phyloP scores from a whole-genome alignment of 208 protist species.

The Wallacemonas collosoma region DNA sequence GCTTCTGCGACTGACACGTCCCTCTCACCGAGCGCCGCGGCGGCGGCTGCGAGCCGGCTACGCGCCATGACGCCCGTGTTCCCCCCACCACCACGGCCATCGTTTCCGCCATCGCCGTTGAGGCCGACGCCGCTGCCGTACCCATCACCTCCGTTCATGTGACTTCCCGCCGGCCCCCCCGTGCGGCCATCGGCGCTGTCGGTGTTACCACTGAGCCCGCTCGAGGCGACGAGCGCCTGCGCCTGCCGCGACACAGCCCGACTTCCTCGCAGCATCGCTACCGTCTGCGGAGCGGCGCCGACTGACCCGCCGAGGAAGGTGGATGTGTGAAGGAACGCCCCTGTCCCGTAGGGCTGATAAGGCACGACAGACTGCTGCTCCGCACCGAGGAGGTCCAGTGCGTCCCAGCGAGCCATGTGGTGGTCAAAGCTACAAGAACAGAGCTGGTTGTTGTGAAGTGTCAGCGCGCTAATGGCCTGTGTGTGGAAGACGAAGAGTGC shows the following conservation, averaged over 20 bases:
- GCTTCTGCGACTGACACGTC: slow-evolving; percentile 29
- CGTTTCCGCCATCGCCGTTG: neutral
- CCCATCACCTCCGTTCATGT: neutral
- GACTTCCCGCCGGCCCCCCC: too few relatives aligned
- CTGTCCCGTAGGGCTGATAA: slow-evolving; percentile 16
- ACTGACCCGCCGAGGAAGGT: neutral
- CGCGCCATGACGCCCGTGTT: neutral
- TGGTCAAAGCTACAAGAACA: slow-evolving; percentile 41
- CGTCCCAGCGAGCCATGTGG: slow-evolving; percentile 45
- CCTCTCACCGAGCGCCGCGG: neutral
- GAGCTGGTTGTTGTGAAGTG: slow-evolving; percentile 41
- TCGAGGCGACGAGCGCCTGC: neutral
- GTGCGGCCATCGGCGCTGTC: too few relatives aligned
- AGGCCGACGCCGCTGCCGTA: neutral
- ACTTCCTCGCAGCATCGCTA: slow-evolving; percentile 14
- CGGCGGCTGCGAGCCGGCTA: slow-evolving; percentile 3
- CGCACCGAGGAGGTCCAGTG: slow-evolving; percentile 28
- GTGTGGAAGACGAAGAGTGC: slow-evolving; percentile 40
- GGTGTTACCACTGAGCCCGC: neutral
- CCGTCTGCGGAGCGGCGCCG: slow-evolving; percentile 9
- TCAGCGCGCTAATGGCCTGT: slow-evolving; percentile 36
- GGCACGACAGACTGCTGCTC: slow-evolving; percentile 19
- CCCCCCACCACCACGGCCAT: neutral
- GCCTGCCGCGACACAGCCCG: neutral
- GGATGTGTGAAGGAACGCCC: neutral